These are phyloP conservation scores for Zopfochytrium polystomum DNA, from an alignment of 371 early-diverging fungal species.

Conservation along the genomic window DNA sequence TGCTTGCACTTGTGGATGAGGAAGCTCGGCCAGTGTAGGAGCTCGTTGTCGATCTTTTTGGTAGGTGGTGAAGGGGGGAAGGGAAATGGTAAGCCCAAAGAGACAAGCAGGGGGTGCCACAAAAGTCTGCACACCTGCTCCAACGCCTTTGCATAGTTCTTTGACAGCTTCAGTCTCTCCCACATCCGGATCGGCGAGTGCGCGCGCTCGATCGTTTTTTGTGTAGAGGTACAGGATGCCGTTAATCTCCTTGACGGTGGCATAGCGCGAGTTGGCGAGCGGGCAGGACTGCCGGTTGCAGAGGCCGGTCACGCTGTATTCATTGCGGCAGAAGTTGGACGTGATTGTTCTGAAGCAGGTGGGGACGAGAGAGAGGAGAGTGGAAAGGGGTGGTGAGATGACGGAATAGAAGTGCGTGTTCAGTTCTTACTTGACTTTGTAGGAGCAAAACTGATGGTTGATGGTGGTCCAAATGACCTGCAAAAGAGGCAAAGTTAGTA, in stretches of 20 bases:
- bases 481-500: no score
- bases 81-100: conserved; percentile 8
- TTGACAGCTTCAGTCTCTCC: conserved; percentile 90
- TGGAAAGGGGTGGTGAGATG: no score
- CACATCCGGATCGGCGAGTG: conserved; percentile 94
- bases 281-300: conserved; percentile 98
- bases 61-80: neutral
- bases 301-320: conserved; percentile 97
- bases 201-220: conserved; percentile 97
- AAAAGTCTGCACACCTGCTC: conserved; percentile 58
- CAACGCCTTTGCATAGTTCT: conserved; percentile 90
- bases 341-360: conserved; percentile 62
- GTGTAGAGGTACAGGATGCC: conserved; percentile 86
- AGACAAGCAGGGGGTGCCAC: conserved; percentile 1
- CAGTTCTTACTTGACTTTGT: conserved; percentile 97
- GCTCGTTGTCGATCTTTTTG: conserved; percentile 82
- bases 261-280: conserved; percentile 97
- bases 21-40: conserved; percentile 91
- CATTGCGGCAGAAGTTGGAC: conserved; percentile 94
- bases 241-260: conserved; percentile 92
- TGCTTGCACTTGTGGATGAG: conserved; percentile 98
- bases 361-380: conserved; percentile 29
- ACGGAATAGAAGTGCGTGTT: no score
- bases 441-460: conserved; percentile 90
- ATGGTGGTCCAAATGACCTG: conserved; percentile 88